These are phyloP conservation scores for Wickerhamiella alocasiicola DNA, from an alignment of 805 yeast genomes.

Conservation along the genomic window DNA sequence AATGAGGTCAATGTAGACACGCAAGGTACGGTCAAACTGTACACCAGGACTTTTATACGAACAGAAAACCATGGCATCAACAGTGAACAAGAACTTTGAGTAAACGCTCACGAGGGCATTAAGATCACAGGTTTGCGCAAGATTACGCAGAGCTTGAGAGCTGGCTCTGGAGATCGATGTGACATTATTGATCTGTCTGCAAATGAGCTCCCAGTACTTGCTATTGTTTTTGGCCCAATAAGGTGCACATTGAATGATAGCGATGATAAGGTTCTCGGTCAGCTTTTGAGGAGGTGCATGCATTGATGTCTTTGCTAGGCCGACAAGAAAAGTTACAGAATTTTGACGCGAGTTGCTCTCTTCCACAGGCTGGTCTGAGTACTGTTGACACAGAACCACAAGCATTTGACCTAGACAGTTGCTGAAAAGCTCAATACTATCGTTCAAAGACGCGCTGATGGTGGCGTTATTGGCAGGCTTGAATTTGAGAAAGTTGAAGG, in stretches of 20 bases:
- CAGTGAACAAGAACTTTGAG: constrained; percentile 68
- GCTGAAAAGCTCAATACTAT: constrained; percentile 21
- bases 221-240: constrained; percentile 55
- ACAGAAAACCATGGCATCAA: constrained; percentile 42
- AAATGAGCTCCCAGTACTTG: constrained; percentile 58
- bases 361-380: constrained; percentile 8
- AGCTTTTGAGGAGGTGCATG: constrained; percentile 5
- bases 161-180: constrained; percentile 57
- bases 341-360: constrained; percentile 17
- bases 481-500: constrained; percentile 3
- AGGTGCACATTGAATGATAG: constrained; percentile 59
- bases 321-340: constrained; percentile 19
- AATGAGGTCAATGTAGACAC: constrained; percentile 64
- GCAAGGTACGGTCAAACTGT: constrained; percentile 45
- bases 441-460: constrained; percentile 15
- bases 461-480: constrained; percentile 14
- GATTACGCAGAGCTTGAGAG: constrained; percentile 44
- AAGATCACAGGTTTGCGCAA: constrained; percentile 61
- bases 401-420: constrained; percentile 18
- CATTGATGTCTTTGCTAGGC: constrained; percentile 1
- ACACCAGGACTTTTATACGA: constrained; percentile 46
- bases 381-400: constrained; percentile 3
- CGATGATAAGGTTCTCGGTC: constrained; percentile 47
- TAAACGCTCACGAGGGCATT: constrained; percentile 57
- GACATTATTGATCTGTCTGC: constrained; percentile 62